Conservation (phyloP, 257 asterid species). For the Rauvolfia tetraphylla region DNA sequence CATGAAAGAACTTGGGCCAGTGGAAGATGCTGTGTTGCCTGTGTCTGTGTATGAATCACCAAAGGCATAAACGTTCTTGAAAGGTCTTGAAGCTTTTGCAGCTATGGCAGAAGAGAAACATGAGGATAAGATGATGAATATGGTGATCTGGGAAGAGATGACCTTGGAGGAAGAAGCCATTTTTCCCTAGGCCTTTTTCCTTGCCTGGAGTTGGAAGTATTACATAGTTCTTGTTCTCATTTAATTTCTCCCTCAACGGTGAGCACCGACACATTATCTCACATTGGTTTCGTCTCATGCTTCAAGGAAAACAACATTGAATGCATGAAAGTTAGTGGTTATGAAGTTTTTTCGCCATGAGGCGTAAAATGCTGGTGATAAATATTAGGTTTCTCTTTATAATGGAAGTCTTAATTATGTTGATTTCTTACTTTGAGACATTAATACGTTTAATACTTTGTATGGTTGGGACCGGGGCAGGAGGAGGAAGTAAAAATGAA, state of each 20-base stretch:
- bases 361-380: too few relatives aligned
- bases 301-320: background rate
- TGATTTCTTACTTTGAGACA: too few relatives aligned
- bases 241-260: background rate
- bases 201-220: background rate
- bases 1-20: conserved; percentile 67
- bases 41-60: conserved; percentile 96
- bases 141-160: background rate
- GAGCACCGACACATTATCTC: background rate
- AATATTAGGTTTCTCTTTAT: too few relatives aligned
- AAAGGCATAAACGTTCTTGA: conserved; percentile 64
- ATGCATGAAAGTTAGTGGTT: background rate
- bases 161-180: background rate
- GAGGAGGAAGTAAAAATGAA: too few relatives aligned
- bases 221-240: background rate
- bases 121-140: conserved; percentile 8
- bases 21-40: conserved; percentile 70
- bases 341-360: background rate
- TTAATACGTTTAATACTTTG: too few relatives aligned
- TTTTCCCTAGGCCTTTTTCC: background rate
- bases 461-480: too few relatives aligned
- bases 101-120: conserved; percentile 6
- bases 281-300: too few relatives aligned
- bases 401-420: too few relatives aligned
- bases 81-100: conserved; percentile 23